A percentile compares a stretch with the other conserved stretches of the same genome.
Evolutionary conservation across 1,284 basidiomycete genomes (phyloP).

Genomic region (Rhodotorula sp.): DNA sequence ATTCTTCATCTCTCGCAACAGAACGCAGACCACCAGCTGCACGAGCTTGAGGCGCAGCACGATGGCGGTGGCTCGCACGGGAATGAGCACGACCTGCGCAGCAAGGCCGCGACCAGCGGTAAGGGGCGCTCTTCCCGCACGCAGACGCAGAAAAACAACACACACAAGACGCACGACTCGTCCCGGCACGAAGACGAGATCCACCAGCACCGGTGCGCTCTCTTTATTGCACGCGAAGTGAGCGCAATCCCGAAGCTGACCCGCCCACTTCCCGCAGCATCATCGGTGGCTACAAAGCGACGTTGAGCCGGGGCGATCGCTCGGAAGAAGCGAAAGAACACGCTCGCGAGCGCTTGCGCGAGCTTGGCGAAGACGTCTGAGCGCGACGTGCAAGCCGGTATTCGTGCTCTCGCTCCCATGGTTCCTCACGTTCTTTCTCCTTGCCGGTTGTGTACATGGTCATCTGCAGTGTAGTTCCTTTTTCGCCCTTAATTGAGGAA

Average conservation of each 20-base stretch:
- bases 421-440: too few relatives aligned
- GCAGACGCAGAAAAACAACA: background rate
- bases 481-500: too few relatives aligned
- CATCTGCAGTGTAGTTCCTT: too few relatives aligned
- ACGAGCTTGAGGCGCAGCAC: conserved; percentile 25
- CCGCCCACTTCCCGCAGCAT: background rate
- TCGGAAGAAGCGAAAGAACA: conserved; percentile 12
- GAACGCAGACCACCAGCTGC: conserved; percentile 18
- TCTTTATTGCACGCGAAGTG: too few relatives aligned
- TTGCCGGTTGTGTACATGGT: too few relatives aligned
- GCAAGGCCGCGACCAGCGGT: background rate
- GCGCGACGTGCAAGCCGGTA: too few relatives aligned
- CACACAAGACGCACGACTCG: background rate
- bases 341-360: conserved; percentile 1
- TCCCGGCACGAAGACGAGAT: too few relatives aligned
- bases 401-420: too few relatives aligned
- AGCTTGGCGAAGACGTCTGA: conserved; percentile 2
- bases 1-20: background rate
- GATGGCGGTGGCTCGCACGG: background rate
- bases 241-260: background rate
- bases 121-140: background rate
- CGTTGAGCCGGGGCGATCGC: background rate
- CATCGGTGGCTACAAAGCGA: conserved; percentile 16
- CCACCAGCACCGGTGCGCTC: too few relatives aligned
- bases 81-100: background rate